These are phyloP conservation scores for Globisporangium nodosum DNA, from an alignment of 352 stramenopile genomes.

Conservation along the genomic window DNA sequence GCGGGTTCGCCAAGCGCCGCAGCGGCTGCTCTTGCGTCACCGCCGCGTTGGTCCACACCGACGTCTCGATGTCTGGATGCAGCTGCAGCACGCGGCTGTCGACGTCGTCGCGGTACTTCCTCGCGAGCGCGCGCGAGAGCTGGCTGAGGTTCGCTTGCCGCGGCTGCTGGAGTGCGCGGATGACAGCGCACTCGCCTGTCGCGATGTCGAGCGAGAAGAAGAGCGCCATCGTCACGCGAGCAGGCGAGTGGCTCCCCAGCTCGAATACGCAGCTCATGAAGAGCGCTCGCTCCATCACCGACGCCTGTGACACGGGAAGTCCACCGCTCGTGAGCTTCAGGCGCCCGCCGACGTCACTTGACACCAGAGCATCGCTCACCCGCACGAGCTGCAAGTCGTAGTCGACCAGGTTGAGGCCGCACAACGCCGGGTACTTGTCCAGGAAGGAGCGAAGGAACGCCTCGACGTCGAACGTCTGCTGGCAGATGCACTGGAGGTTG, in stretches of 20 bases:
- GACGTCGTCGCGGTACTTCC: conserved; percentile 25
- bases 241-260: conserved; percentile 15
- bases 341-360: too few species aligned
- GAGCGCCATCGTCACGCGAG: conserved; percentile 26
- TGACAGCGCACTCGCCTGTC: conserved; percentile 32
- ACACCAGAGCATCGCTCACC: conserved; percentile 14
- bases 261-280: conserved; percentile 49
- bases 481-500: conserved; percentile 24
- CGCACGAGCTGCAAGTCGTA: conserved; percentile 54
- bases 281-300: conserved; percentile 21
- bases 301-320: conserved; percentile 13
- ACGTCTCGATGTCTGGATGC: neutral
- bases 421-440: conserved; percentile 31
- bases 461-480: conserved; percentile 58
- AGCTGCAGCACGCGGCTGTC: conserved; percentile 12
- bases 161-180: conserved; percentile 42
- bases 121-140: conserved; percentile 25
- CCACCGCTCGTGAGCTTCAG: neutral
- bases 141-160: conserved; percentile 20
- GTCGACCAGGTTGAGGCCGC: conserved; percentile 40
- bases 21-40: neutral
- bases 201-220: conserved; percentile 41
- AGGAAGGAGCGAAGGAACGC: conserved; percentile 46
- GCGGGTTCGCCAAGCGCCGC: neutral
- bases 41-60: neutral